Base-by-base conservation (phyloP, 2,329 filamentous ascomycete species). In the Nigrospora osmanthi region DNA sequence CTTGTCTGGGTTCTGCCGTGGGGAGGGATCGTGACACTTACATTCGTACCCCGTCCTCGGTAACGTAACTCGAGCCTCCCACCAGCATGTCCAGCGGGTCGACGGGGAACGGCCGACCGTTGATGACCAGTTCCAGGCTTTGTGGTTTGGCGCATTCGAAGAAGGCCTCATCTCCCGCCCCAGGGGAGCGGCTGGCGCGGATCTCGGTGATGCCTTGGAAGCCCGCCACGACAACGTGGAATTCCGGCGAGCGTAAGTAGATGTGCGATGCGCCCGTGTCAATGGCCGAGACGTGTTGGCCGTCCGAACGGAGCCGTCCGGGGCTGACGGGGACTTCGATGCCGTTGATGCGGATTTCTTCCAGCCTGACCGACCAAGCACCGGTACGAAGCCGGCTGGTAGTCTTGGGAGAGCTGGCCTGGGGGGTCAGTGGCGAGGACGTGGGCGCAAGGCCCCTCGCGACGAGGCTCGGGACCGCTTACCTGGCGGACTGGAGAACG, bases 211-310 rank as follows among this genome's bases (percentile, higher is more conserved):
- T 44, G 12, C 42, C 42, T 6, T 38, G 23, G 16, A 44, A 44
- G 12, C 33, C 31, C 16, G 30, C 30, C 11, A 38, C 36, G 11
- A 44, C 35, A 14, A 28, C 42, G 13, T 33, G 16, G 10, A 42
- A 38, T 34, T 44, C 42, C 9, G 28, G 16, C 2, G 42, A 14
- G 11, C 17, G 31, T 2, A 44, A 16, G 30, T 44, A 38, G 28
- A 44, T 38, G n/a, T 44, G 35, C 11, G 42, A 33, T n/a, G 42
- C 35, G 16, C 42, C 35, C 17, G 42, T 31, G 15, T 44, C 42
- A 31, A 44, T 23, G 15, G 32, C 30, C 11, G 42, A 44, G 19
- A 44, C 35, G 23, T 44, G 42, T 3, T 28, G 19, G 5, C 32
- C 33, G 17, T 44, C 42, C 7, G 35, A n/a, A 17, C 42, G 35